Evolutionary conservation across 192 early-diverging fungal genomes (phyloP).

Genomic region (Backusella australiensis): DNA sequence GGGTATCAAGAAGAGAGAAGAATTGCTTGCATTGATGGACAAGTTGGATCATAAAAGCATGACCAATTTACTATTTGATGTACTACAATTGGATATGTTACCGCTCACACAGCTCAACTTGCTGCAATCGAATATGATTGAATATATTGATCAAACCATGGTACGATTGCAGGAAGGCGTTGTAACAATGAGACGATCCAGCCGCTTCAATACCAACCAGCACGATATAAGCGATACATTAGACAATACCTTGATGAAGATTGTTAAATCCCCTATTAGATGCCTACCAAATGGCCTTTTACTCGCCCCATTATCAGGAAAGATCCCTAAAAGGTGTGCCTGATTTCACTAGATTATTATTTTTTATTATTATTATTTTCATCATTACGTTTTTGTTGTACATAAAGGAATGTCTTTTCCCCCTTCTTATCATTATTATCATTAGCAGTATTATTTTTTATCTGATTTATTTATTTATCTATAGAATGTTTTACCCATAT

Average conservation of each 20-base stretch:
- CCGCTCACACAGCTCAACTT: not conserved
- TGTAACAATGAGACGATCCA: not conserved
- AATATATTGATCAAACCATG: not conserved
- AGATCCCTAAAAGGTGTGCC: not conserved
- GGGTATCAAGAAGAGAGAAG: not conserved
- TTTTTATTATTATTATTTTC: too few species aligned
- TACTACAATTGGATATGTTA: not conserved
- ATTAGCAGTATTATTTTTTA: not conserved
- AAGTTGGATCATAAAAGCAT: not conserved
- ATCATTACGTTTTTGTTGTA: not conserved
- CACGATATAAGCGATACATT: not conserved
- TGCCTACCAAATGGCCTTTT: not conserved
- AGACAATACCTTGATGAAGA: not conserved
- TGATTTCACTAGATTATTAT: not conserved
- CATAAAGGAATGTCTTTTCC: not conserved
- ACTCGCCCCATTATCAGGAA: not conserved
- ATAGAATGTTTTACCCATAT: not conserved
- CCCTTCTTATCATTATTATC: not conserved
- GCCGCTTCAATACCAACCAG: not conserved
- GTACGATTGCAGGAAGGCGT: not conserved
- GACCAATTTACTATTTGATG: not conserved
- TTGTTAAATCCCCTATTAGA: not conserved
- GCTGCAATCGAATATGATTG: not conserved
- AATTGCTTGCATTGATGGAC: not conserved
- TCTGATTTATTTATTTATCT: not conserved